These are phyloP conservation scores for Malus hybrid DNA, from an alignment of 331 rosid species.

Conservation along the genomic window DNA sequence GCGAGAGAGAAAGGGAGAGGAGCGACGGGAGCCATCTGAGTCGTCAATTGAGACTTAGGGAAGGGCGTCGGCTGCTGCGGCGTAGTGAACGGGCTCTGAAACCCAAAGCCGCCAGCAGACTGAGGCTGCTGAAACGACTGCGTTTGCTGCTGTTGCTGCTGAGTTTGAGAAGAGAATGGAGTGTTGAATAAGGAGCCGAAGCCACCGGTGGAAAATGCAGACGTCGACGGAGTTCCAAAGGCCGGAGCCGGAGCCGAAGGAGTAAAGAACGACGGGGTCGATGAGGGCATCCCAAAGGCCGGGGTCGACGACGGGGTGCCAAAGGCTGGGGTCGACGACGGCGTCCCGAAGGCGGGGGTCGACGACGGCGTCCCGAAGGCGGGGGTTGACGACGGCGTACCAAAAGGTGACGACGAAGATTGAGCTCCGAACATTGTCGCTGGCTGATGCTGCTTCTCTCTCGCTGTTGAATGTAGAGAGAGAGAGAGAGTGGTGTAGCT, in stretches of 20 bases:
- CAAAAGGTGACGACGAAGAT: constrained; percentile 7
- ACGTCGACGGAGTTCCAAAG: constrained; percentile 53
- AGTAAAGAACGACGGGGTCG: constrained; percentile 43
- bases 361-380: constrained; percentile 22
- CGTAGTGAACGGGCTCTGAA: constrained; percentile 26
- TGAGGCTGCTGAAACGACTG: constrained; percentile 32
- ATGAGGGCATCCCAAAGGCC: constrained; percentile 47
- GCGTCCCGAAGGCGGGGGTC: constrained; percentile 33
- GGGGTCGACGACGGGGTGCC: constrained; percentile 34
- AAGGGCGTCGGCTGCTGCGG: constrained; percentile 31
- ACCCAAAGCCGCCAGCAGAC: constrained; percentile 35
- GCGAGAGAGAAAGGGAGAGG: constrained; percentile 85
- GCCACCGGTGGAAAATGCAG: constrained; percentile 49
- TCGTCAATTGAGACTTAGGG: constrained; percentile 62
- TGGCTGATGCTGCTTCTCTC: neutral
- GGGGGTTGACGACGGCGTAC: neutral
- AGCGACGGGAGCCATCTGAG: constrained; percentile 96
- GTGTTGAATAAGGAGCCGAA: constrained; percentile 53
- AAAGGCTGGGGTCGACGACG: constrained; percentile 31
- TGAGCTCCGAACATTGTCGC: constrained; percentile 54
- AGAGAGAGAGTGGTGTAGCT: neutral
- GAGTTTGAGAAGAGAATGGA: constrained; percentile 49
- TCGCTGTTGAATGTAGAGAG: neutral
- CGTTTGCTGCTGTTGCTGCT: constrained; percentile 37
- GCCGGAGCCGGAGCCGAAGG: constrained; percentile 30